phyloP scores from a whole-genome alignment of 306 rosid species.

The Vigna nakashimae region DNA sequence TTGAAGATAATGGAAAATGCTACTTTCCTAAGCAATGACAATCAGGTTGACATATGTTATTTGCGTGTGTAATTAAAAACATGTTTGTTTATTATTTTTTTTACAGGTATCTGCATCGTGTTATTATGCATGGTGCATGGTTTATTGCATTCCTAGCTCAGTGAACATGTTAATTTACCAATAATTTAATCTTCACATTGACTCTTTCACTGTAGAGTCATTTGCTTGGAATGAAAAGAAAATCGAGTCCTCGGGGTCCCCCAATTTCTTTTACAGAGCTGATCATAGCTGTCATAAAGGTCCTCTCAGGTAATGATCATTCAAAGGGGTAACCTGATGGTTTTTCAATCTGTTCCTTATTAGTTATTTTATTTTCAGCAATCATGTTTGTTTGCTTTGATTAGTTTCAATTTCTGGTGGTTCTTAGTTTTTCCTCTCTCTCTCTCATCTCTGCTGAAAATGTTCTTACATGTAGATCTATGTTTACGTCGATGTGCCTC shows the following conservation, averaged over 20 bases:
- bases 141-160: slow-evolving; percentile 35
- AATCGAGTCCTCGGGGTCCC: slow-evolving; percentile 48
- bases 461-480: slow-evolving; percentile 41
- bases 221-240: slow-evolving; percentile 86
- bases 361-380: slow-evolving; percentile 13
- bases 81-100: background rate
- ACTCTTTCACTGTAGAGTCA: slow-evolving; percentile 66
- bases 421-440: slow-evolving; percentile 47
- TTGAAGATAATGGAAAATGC: slow-evolving; percentile 99
- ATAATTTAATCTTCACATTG: slow-evolving; percentile 37
- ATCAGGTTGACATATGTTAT: slow-evolving; percentile 68
- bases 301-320: slow-evolving; percentile 79
- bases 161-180: slow-evolving; percentile 36
- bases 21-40: slow-evolving; percentile 84
- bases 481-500: slow-evolving; percentile 42
- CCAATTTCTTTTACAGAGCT: slow-evolving; percentile 68
- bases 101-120: slow-evolving; percentile 15
- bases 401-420: slow-evolving; percentile 44
- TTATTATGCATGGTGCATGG: background rate
- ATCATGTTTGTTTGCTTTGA: slow-evolving; percentile 31
- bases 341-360: slow-evolving; percentile 10
- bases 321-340: slow-evolving; percentile 26
- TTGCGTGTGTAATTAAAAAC: slow-evolving; percentile 9
- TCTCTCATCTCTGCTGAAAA: slow-evolving; percentile 29
- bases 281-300: slow-evolving; percentile 70